phyloP scores from a whole-genome alignment of 108 stramenopile genomes.

The Asterionellopsis glacialis region DNA sequence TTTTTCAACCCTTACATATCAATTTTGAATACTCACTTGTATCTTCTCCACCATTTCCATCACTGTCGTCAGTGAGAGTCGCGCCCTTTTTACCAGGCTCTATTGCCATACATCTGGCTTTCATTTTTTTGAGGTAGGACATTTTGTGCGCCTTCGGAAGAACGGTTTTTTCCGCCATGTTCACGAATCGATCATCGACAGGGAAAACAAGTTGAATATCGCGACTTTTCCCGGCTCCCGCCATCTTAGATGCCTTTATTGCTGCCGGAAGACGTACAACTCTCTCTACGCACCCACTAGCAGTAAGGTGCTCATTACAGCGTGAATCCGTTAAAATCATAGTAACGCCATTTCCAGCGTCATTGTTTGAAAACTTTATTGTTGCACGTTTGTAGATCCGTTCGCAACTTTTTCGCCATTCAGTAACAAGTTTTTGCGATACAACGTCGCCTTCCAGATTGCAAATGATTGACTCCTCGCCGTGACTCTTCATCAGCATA shows the following conservation, averaged over 20 bases:
- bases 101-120: slow-evolving; percentile 47
- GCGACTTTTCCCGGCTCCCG: slow-evolving; percentile 45
- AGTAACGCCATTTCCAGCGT: slow-evolving; percentile 54
- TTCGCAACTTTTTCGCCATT: slow-evolving; percentile 78
- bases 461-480: slow-evolving; percentile 44
- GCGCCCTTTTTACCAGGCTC: slow-evolving; percentile 43
- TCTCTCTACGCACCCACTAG: slow-evolving; percentile 70
- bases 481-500: slow-evolving; percentile 29
- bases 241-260: slow-evolving; percentile 68
- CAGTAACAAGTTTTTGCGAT: slow-evolving; percentile 12
- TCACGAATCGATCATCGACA: slow-evolving; percentile 62
- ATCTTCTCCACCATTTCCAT: slow-evolving; percentile 82
- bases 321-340: slow-evolving; percentile 62
- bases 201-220: slow-evolving; percentile 33
- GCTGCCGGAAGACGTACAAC: slow-evolving; percentile 83
- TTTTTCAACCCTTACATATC: not conserved
- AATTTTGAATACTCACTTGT: slow-evolving; percentile 52
- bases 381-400: slow-evolving; percentile 68
- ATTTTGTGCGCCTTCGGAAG: slow-evolving; percentile 65
- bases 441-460: slow-evolving; percentile 7
- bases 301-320: slow-evolving; percentile 80
- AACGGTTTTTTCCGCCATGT: slow-evolving; percentile 60
- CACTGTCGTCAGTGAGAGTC: slow-evolving; percentile 79
- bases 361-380: slow-evolving; percentile 23
- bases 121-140: slow-evolving; percentile 68